These are phyloP conservation scores for Eimeria nieschulzi DNA, from an alignment of 169 alveolate species.

Conservation along the genomic window DNA sequence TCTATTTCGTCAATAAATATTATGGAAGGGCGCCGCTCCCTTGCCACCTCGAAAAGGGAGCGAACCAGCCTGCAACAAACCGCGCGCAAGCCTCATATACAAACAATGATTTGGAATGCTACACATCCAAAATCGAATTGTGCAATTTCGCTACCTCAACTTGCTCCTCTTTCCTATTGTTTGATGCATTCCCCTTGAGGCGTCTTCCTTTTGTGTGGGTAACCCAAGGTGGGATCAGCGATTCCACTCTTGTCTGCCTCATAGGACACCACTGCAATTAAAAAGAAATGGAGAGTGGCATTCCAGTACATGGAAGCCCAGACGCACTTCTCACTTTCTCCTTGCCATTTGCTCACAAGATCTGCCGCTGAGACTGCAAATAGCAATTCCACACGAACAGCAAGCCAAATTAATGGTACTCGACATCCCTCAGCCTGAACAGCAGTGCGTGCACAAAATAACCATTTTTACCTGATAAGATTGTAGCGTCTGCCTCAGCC, in stretches of 20 bases:
- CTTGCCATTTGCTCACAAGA: slow-evolving; percentile 98
- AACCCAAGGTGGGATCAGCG: no score
- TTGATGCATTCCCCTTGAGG: no score
- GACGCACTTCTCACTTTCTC: slow-evolving; percentile 97
- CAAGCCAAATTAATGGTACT: background rate
- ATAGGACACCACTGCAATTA: no score
- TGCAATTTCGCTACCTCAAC: no score
- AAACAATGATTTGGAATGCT: no score
- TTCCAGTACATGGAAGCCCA: background rate
- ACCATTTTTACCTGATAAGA: slow-evolving; percentile 64
- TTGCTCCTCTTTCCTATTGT: no score
- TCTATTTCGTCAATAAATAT: slow-evolving; percentile 99
- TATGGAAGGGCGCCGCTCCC: slow-evolving; percentile 96
- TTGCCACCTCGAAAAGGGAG: slow-evolving; percentile 95
- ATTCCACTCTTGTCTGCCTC: no score
- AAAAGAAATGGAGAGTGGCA: background rate
- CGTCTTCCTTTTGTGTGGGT: no score
- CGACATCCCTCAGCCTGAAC: background rate
- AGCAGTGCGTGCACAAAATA: background rate
- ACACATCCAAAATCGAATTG: no score
- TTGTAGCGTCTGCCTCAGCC: slow-evolving; percentile 90
- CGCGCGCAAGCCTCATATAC: no score
- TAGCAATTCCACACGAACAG: background rate
- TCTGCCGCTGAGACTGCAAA: slow-evolving; percentile 95
- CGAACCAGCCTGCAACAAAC: slow-evolving; percentile 76